Evolutionary conservation across 441 rosid genomes (phyloP).

Genomic region (Hura crepitans): DNA sequence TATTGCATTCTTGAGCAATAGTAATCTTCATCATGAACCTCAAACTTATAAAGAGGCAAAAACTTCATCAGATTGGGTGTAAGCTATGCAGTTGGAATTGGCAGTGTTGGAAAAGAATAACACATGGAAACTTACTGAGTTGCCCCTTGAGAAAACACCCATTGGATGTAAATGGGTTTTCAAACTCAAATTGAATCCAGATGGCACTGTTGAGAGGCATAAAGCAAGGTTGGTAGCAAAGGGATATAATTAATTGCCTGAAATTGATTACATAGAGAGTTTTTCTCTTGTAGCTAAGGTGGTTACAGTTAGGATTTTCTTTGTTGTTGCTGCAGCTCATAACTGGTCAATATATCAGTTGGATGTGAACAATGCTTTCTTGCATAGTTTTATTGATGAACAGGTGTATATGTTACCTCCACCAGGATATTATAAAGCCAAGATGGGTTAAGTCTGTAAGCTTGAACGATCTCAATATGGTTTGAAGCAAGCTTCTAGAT

Average conservation of each 20-base stretch:
- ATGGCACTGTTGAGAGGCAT: neutral
- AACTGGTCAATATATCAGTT: too few species aligned
- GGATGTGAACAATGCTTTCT: too few species aligned
- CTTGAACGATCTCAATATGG: neutral
- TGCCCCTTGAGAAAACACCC: neutral
- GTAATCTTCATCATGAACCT: too few species aligned
- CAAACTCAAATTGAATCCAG: neutral
- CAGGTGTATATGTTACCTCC: neutral
- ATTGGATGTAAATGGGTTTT: neutral
- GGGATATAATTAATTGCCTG: neutral
- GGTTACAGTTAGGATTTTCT: too few species aligned
- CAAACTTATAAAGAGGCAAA: too few species aligned
- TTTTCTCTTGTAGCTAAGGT: neutral
- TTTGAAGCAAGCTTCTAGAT: neutral
- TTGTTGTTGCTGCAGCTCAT: too few species aligned
- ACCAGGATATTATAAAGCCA: neutral
- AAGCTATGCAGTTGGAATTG: neutral
- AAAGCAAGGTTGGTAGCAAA: neutral
- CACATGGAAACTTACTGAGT: neutral
- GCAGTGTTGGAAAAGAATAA: neutral
- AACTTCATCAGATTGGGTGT: too few species aligned
- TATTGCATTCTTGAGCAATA: too few species aligned
- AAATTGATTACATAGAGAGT: neutral
- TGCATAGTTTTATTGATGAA: neutral
- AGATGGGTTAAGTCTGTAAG: neutral